Conservation (phyloP, 1,139 yeast species). For the Protomyces inouyei region DNA sequence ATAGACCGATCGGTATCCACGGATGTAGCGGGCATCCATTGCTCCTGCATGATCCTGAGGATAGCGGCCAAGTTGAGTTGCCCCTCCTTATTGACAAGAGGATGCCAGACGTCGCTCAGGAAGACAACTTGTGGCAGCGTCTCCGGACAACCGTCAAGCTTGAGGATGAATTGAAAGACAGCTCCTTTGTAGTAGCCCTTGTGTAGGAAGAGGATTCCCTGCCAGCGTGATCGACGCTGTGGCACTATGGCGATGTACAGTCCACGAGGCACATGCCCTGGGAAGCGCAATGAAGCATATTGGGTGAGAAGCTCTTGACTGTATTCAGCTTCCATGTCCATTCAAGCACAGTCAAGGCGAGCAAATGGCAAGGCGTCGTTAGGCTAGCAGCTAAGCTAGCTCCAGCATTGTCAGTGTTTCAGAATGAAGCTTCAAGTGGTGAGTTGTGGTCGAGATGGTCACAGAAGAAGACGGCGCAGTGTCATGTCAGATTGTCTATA, state of each 20-base stretch:
- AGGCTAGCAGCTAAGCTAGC: no score
- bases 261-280: background rate
- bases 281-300: background rate
- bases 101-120: background rate
- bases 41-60: background rate
- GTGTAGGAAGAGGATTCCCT: background rate
- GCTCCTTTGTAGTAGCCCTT: constrained; percentile 1
- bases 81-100: background rate
- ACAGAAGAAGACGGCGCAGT: no score
- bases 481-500: no score
- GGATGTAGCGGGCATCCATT: background rate
- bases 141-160: background rate
- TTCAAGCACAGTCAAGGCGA: no score
- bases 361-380: no score
- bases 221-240: background rate
- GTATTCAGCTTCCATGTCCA: no score
- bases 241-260: background rate
- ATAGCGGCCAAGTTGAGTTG: background rate
- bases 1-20: no score
- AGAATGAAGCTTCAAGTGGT: no score
- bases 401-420: no score
- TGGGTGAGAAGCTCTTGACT: background rate
- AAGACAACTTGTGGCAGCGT: background rate
- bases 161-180: background rate
- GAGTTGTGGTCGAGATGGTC: no score